These are phyloP conservation scores for Priceomyces medius DNA, from an alignment of 805 yeast species.

Conservation along the genomic window DNA sequence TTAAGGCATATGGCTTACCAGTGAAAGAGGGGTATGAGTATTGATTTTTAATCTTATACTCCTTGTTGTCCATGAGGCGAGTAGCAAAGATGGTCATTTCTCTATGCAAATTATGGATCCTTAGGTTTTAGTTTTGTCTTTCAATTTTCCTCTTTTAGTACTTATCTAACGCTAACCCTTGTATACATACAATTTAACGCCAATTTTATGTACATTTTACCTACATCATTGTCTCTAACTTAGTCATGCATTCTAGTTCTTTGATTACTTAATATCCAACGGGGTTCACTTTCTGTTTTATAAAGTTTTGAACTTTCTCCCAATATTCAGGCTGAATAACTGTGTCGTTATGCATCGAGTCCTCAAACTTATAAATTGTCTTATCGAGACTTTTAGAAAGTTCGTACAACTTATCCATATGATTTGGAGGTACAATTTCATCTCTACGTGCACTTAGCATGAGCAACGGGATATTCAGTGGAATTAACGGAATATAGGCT, in stretches of 20 bases:
- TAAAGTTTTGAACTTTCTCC: conserved; percentile 61
- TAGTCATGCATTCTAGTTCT: not conserved
- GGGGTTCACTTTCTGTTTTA: conserved; percentile 44
- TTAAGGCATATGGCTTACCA: not conserved
- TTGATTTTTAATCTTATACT: not conserved
- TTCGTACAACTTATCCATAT: conserved; percentile 63
- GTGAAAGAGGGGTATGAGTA: not conserved
- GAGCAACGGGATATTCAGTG: conserved; percentile 59
- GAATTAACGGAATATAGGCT: conserved; percentile 48
- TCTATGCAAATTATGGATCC: not conserved
- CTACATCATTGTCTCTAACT: not conserved
- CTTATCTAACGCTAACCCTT: conserved; percentile 2
- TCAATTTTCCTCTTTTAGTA: conserved; percentile 2
- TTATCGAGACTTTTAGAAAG: conserved; percentile 53
- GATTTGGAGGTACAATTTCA: conserved; percentile 89
- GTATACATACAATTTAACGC: conserved; percentile 14
- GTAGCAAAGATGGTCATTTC: not conserved
- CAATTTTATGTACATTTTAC: conserved; percentile 8
- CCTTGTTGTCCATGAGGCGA: not conserved
- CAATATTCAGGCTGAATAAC: conserved; percentile 75
- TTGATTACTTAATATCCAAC: conserved; percentile 24
- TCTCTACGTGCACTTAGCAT: conserved; percentile 74
- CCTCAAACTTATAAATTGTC: conserved; percentile 51
- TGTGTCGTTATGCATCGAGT: conserved; percentile 82
- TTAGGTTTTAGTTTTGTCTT: conserved; percentile 5